These are phyloP conservation scores for Pseudocercospora musae DNA, from an alignment of 2,329 filamentous ascomycete genomes.

Conservation along the genomic window DNA sequence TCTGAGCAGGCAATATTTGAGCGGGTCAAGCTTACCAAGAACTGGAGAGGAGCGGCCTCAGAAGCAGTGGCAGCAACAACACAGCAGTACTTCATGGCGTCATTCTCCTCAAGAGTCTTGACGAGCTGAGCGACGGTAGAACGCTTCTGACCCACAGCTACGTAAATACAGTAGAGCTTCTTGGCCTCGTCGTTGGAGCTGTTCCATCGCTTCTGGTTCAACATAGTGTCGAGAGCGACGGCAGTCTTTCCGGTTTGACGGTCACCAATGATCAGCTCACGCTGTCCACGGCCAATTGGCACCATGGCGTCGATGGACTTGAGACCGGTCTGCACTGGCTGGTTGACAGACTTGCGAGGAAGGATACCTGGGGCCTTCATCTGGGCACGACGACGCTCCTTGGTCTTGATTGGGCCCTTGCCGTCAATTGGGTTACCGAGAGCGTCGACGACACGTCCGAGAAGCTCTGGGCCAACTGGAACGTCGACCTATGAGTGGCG, in stretches of 20 bases:
- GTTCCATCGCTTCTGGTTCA: conserved; percentile 99
- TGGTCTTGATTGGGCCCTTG: conserved; percentile 94
- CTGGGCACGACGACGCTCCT: conserved; percentile 91
- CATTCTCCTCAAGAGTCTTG: conserved; percentile 99
- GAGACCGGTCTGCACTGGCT: conserved; percentile 98
- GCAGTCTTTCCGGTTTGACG: conserved; percentile 99
- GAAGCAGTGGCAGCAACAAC: conserved; percentile 95
- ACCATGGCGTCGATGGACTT: conserved; percentile 99
- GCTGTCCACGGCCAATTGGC: conserved; percentile 98
- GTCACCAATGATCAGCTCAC: conserved; percentile 99
- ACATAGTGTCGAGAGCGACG: conserved; percentile 93
- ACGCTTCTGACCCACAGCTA: conserved; percentile 98
- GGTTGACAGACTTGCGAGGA: conserved; percentile 92
- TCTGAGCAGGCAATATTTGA: not conserved
- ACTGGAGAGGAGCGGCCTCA: conserved; percentile 64
- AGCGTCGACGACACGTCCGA: conserved; percentile 97
- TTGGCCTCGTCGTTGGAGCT: conserved; percentile 77
- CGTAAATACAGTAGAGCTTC: conserved; percentile 99
- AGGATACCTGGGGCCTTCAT: conserved; percentile 98
- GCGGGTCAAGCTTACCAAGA: not conserved
- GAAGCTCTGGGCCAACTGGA: conserved; percentile 85
- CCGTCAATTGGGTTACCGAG: conserved; percentile 99
- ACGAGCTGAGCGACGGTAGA: conserved; percentile 98
- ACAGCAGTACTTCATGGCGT: conserved; percentile 97
- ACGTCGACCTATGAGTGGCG: conserved; percentile 72